Evolutionary conservation across 108 stramenopile genomes (phyloP), one percentile per base, ranked within the genome.

Genomic region (Cylindrotheca closterium): DNA sequence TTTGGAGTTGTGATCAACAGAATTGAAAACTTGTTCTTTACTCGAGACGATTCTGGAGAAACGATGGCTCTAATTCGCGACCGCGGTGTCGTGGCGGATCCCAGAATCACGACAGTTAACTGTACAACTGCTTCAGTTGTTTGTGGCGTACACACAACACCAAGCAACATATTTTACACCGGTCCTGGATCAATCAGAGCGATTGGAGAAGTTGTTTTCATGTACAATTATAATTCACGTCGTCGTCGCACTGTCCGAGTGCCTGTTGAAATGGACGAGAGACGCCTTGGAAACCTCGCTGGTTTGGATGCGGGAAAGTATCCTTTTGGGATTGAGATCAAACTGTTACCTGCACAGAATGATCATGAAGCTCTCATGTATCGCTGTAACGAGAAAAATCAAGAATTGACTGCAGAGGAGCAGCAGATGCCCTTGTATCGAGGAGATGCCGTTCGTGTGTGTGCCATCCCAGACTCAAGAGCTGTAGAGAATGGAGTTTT

Each of bases 361-460:
- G 15, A 15, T 42, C 37, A 42, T 29, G 27, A 29, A 23, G 65
- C 55, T 21, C 28, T n/a, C 25, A 46, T 52, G 18, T 67, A 34
- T 57, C 19, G 52, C 3, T 67, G 65, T 24, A 26, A 42, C 12
- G 55, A 47, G 8, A n/a, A 28, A 1, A 55, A 67, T 23, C 5
- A 30, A 24, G 53, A 47, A n/a, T 56, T 67, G 42, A 47, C 51
- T 8, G 65, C 34, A 28, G 18, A 28, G 3, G 65, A 45, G 37
- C 37, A 42, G 19, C 7, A 7, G 12, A n/a, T n/a, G n/a, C 51
- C 51, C 4, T 22, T 51, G 51, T 22, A 23, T 5, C 8, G 22
- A 22, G 51, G 51, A 51, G 65, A 67, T 47, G 55, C 23, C 22
- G 48, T 57, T 46, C 46, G 55, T 4, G 65, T 67, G 18, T 67